phyloP scores from a whole-genome alignment of 73 alveolate species.

The Paramecium sexaurelia region DNA sequence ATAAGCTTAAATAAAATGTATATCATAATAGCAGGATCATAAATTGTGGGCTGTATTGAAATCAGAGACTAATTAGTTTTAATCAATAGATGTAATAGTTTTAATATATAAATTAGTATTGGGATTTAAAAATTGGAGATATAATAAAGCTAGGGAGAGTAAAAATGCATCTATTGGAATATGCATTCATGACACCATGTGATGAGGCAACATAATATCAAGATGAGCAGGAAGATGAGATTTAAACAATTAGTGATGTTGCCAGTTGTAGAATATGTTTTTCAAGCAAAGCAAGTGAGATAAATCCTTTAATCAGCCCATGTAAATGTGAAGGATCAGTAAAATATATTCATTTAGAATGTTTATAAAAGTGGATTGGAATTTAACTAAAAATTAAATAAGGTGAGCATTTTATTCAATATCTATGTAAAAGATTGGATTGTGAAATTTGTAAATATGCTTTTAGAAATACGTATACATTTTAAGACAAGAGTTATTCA shows the following conservation, averaged over 20 bases:
- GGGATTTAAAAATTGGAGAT: conserved; percentile 42
- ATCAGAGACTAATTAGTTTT: not conserved
- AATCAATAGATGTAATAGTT: conserved; percentile 3
- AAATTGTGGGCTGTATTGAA: conserved; percentile 46
- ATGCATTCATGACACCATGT: not conserved
- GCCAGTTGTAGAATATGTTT: conserved; percentile 65
- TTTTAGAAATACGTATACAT: conserved; percentile 13
- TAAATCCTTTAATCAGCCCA: conserved; percentile 63
- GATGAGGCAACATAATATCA: conserved; percentile 18
- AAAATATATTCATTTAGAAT: conserved; percentile 55
- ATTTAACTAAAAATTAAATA: conserved; percentile 51
- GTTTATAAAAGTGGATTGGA: conserved; percentile 59
- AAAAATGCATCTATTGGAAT: conserved; percentile 24
- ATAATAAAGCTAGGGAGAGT: conserved; percentile 31
- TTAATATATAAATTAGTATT: conserved; percentile 12
- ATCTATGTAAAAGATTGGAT: conserved; percentile 59
- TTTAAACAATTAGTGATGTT: conserved; percentile 20
- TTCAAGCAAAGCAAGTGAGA: conserved; percentile 38
- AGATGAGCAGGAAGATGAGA: not conserved
- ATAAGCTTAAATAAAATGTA: not conserved
- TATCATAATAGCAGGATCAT: conserved; percentile 4
- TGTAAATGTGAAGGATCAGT: conserved; percentile 64
- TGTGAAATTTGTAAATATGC: conserved; percentile 60
- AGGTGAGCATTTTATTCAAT: conserved; percentile 59
- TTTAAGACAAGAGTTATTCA: not conserved